Evolutionary conservation across 2,329 filamentous ascomycete genomes (phyloP).

Genomic region (Emergomyces orientalis): DNA sequence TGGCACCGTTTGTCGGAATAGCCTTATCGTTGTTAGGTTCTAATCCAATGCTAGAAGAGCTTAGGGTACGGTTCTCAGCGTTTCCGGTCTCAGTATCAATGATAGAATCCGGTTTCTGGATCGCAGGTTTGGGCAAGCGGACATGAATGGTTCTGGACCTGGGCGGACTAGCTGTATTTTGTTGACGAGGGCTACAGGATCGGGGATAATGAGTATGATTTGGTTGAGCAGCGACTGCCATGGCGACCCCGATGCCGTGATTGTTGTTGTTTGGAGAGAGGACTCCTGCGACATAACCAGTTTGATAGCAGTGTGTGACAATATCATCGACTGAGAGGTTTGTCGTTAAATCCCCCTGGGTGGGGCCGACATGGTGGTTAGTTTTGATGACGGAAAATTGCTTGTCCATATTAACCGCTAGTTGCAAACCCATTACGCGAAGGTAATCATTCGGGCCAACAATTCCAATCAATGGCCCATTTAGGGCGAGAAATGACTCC

Average conservation of each 20-base stretch:
- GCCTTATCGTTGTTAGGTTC: neutral
- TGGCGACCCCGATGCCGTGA: constrained; percentile 16
- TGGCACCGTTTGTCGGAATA: neutral
- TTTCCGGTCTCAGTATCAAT: neutral
- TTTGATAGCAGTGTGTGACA: constrained; percentile 24
- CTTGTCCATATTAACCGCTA: constrained; percentile 26
- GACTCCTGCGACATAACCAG: constrained; percentile 22
- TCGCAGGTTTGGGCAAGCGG: constrained; percentile 3
- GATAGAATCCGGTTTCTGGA: neutral
- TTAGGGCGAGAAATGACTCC: constrained; percentile 39
- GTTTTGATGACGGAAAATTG: constrained; percentile 19
- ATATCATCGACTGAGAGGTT: constrained; percentile 27
- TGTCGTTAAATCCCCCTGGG: constrained; percentile 21
- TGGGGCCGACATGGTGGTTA: constrained; percentile 14
- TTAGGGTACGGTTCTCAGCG: neutral
- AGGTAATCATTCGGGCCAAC: constrained; percentile 41
- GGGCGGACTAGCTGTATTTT: neutral
- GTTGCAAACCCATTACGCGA: constrained; percentile 38
- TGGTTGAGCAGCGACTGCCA: constrained; percentile 23
- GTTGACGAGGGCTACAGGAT: constrained; percentile 10
- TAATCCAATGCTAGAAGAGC: neutral
- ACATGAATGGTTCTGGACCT: constrained; percentile 11
- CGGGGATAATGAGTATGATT: constrained; percentile 6
- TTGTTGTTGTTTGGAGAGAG: constrained; percentile 10
- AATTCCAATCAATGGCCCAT: constrained; percentile 41